Evolutionary conservation across 2,329 filamentous ascomycete genomes (phyloP), one percentile per base, ranked within the genome.

Genomic region (Calonectria henricotiae): DNA sequence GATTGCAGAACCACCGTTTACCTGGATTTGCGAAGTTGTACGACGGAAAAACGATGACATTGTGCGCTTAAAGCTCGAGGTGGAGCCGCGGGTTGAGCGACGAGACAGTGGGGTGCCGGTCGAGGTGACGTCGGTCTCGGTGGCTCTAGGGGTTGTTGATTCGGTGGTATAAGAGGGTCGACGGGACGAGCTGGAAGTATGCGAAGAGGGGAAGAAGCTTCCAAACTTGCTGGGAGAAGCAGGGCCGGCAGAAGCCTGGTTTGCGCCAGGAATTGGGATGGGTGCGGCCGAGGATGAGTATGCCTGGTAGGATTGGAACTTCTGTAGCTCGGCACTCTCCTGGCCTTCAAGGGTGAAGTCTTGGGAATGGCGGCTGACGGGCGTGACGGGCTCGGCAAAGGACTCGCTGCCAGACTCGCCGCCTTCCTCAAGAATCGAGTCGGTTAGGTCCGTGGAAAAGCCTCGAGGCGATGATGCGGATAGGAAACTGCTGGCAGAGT

Each of bases 391-490:
- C 73, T 91, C 90, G 81, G 88, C 87, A 66, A 85, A 83, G 27
- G 86, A 86, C 76, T 91, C 89, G 79, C 87, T 90, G 72, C 88
- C 86, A 9, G 89, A 90, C 78, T 91, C 89, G 81, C 88, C 88
- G 79, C 86, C 86, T 81, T 90, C 89, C 73, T 83, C 81, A 62
- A 86, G 84, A 71, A 90, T 90, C 65, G 88, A 85, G 71, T 82
- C 85, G 73, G 84, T 82, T 11, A 89, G 80, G 63, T 89, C 87
- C 74, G 85, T 84, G 63, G 86, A 83, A 73, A 83, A 85, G 51
- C 86, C 85, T 65, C 83, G 85, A 15, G 86, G 84, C 25, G 86
- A 86, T 9, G 83, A 85, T 46, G 83, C 82, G 44, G 71, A 63
- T 39, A 70, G 65, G 71, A 76, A 78, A 69, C 75, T 81, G 74